Evolutionary conservation across 768 basidiomycete species (phyloP).

Genomic region (Auricularia sp.): DNA sequence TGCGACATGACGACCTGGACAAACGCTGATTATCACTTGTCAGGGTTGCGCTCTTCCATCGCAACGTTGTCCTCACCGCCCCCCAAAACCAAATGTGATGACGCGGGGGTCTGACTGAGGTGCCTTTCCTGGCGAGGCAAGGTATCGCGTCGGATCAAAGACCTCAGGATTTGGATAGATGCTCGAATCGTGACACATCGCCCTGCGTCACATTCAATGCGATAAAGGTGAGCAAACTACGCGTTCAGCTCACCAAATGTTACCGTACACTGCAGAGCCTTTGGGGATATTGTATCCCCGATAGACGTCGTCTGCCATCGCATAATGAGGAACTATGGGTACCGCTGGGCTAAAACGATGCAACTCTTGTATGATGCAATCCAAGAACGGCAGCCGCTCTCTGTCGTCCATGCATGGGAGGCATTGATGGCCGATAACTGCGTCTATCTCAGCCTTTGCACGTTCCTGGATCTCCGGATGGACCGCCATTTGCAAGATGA

Average conservation of each 20-base stretch:
- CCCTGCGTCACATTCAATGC: not conserved
- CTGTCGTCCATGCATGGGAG: constrained; percentile 23
- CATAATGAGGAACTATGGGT: not conserved
- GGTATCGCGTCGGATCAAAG: not conserved
- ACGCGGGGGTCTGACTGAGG: not conserved
- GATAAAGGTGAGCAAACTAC: not conserved
- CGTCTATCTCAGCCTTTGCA: constrained; percentile 29
- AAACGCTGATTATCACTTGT: not conserved
- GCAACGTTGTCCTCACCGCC: not conserved
- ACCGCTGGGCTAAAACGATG: not conserved
- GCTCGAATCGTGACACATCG: not conserved
- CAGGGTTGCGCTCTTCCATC: not conserved
- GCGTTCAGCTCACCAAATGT: not conserved
- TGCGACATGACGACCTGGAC: not conserved
- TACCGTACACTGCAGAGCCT: not conserved
- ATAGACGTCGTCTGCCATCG: not conserved
- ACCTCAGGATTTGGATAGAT: not conserved
- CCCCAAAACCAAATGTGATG: not conserved
- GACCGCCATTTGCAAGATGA: constrained; percentile 26
- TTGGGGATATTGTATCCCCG: not conserved
- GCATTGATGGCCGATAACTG: constrained; percentile 16
- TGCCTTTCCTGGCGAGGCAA: not conserved
- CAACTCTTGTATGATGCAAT: not conserved
- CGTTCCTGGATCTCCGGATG: constrained; percentile 26
- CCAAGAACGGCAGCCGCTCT: not conserved